Percentiles rank a stretch among this genome's conserved stretches.
These are phyloP conservation scores for Primulina eburnea DNA, from an alignment of 257 asterid species.

Conservation along the genomic window DNA sequence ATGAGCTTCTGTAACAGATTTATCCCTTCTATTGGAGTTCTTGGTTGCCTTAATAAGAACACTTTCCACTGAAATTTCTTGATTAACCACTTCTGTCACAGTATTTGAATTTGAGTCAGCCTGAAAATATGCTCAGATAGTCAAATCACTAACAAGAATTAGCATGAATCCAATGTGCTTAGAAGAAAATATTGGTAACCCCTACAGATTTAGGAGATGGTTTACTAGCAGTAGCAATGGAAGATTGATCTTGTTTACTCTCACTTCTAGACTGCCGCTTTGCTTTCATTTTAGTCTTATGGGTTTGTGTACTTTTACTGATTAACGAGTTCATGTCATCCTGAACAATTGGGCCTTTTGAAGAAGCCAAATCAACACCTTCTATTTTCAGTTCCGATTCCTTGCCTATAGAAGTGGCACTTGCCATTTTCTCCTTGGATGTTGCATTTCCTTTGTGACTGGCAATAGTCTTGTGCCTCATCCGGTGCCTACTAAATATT, in stretches of 20 bases:
- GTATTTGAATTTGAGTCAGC: constrained; percentile 30
- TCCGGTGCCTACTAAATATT: constrained; percentile 30
- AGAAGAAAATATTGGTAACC: constrained; percentile 42
- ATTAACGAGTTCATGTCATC: constrained; percentile 26
- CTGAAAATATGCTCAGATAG: constrained; percentile 41
- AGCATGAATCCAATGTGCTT: constrained; percentile 18
- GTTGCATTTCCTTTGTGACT: constrained; percentile 39
- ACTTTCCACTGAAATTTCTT: constrained; percentile 32
- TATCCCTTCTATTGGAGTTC: constrained; percentile 36
- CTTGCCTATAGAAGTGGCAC: constrained; percentile 28
- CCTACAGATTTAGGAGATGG: constrained; percentile 34
- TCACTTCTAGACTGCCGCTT: constrained; percentile 51
- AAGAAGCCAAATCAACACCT: constrained; percentile 28
- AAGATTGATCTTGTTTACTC: constrained; percentile 32
- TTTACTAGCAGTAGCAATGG: constrained; percentile 34
- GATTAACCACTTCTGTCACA: constrained; percentile 34
- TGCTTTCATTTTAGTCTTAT: constrained; percentile 37
- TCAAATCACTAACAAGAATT: constrained; percentile 27
- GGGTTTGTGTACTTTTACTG: constrained; percentile 23
- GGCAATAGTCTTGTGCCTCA: constrained; percentile 33
- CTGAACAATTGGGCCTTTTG: constrained; percentile 30
- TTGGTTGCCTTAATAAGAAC: constrained; percentile 31
- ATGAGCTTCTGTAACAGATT: constrained; percentile 34
- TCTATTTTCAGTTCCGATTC: constrained; percentile 26
- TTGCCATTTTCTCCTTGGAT: constrained; percentile 31